Conservation (phyloP, 495 filamentous ascomycete species). For the Talaromyces wortmannii region DNA sequence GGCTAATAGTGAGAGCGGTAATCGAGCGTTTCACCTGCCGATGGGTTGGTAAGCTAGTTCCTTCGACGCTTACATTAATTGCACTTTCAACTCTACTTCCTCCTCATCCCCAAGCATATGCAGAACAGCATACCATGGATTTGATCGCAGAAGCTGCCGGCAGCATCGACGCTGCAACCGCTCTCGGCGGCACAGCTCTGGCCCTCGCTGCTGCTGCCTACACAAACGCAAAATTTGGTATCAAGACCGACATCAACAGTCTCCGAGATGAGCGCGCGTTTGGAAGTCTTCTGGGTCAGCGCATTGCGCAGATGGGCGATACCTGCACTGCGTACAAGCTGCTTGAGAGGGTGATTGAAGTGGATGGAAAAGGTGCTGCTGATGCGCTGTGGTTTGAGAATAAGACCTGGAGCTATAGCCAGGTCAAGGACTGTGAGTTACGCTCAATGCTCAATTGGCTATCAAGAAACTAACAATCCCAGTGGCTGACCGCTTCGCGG, state of each 20-base stretch:
- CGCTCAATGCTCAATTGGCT: no score
- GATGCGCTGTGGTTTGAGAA: constrained; percentile 48
- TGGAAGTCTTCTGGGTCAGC: constrained; percentile 23
- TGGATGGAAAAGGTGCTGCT: constrained; percentile 21
- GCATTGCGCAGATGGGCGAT: constrained; percentile 35
- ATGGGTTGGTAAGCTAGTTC: background rate
- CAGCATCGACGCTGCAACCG: constrained; percentile 19
- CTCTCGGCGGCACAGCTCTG: constrained; percentile 31
- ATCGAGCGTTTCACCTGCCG: background rate
- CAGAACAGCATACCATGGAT: constrained; percentile 20
- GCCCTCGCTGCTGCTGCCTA: constrained; percentile 38
- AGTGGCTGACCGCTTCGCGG: constrained; percentile 42
- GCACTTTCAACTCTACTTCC: background rate
- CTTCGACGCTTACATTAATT: no score
- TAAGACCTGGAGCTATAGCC: constrained; percentile 40
- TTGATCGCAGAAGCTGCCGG: constrained; percentile 20
- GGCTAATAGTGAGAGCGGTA: no score
- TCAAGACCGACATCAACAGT: constrained; percentile 32
- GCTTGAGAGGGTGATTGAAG: constrained; percentile 33
- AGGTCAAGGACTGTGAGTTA: constrained; percentile 39
- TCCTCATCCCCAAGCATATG: background rate
- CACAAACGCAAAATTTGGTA: constrained; percentile 39
- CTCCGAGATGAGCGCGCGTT: constrained; percentile 26
- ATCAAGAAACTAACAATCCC: background rate
- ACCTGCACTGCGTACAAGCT: constrained; percentile 36